Evolutionary conservation across 148 eudicot genomes (phyloP).

Genomic region (Spergularia marina): DNA sequence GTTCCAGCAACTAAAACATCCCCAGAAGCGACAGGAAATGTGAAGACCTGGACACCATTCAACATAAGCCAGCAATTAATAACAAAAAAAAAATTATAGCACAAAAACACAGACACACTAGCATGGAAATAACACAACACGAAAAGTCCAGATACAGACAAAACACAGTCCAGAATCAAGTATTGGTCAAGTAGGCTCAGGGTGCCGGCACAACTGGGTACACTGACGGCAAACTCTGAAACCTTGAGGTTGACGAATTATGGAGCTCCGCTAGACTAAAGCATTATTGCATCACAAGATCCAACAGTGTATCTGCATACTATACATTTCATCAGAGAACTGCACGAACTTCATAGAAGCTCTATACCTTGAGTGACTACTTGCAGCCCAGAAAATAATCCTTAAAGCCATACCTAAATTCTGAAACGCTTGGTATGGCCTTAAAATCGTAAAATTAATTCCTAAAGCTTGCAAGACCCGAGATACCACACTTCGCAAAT

Average conservation of each 20-base stretch:
- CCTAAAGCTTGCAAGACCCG: too few relatives aligned
- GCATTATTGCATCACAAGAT: neutral
- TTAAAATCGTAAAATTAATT: neutral
- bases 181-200: too few relatives aligned
- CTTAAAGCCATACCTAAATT: neutral
- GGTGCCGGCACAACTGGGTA: neutral
- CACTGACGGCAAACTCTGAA: neutral
- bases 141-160: neutral
- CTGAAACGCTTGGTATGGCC: neutral
- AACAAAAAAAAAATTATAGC: neutral
- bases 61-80: neutral
- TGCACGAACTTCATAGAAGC: neutral
- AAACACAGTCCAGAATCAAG: neutral
- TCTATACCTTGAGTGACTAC: neutral
- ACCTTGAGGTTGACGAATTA: neutral
- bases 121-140: neutral
- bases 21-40: slow-evolving; percentile 60
- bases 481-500: neutral
- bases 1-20: slow-evolving; percentile 85
- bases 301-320: neutral
- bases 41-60: slow-evolving; percentile 53
- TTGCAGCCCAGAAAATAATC: neutral
- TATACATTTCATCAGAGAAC: neutral
- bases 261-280: neutral
- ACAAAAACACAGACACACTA: neutral